A percentile compares a stretch with the other conserved stretches of the same genome.
Conservation (phyloP, 177 flowering plant species). For the Vitis hybrid region DNA sequence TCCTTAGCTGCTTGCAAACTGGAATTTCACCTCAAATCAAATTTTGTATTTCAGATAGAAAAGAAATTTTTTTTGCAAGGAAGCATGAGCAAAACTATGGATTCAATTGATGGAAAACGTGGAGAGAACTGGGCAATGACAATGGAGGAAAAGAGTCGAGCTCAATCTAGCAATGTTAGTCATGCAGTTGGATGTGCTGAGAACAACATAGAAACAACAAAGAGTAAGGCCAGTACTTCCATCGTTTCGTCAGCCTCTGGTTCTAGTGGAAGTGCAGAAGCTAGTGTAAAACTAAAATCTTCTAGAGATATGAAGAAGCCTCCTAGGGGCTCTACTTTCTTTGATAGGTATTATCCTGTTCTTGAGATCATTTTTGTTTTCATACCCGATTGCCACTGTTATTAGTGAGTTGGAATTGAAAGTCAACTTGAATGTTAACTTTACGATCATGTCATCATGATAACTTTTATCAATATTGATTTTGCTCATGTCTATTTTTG, state of each 20-base stretch:
- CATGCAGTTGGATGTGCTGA: too few relatives aligned
- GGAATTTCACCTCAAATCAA: neutral
- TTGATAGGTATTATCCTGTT: conserved; percentile 61
- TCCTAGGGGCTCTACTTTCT: conserved; percentile 54
- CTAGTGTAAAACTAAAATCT: conserved; percentile 25
- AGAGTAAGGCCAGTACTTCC: conserved; percentile 14
- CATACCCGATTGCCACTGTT: neutral
- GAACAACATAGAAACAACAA: neutral
- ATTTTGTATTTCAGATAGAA: conserved; percentile 52
- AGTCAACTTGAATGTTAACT: neutral
- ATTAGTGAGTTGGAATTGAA: neutral
- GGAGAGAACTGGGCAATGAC: conserved; percentile 19
- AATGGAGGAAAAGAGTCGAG: conserved; percentile 11
- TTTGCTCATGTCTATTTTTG: too few relatives aligned
- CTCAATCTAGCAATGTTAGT: too few relatives aligned
- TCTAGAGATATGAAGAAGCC: conserved; percentile 42
- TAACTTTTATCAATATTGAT: too few relatives aligned
- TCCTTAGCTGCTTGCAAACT: too few relatives aligned
- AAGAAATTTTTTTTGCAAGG: conserved; percentile 58
- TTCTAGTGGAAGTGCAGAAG: conserved; percentile 19
- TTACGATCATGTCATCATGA: neutral
- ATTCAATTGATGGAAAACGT: conserved; percentile 24
- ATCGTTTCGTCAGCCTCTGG: conserved; percentile 18
- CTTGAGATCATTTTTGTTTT: neutral
- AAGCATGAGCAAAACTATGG: conserved; percentile 33